Evolutionary conservation across 352 stramenopile species (phyloP).

Genomic region (Thalassiosira exigua): DNA sequence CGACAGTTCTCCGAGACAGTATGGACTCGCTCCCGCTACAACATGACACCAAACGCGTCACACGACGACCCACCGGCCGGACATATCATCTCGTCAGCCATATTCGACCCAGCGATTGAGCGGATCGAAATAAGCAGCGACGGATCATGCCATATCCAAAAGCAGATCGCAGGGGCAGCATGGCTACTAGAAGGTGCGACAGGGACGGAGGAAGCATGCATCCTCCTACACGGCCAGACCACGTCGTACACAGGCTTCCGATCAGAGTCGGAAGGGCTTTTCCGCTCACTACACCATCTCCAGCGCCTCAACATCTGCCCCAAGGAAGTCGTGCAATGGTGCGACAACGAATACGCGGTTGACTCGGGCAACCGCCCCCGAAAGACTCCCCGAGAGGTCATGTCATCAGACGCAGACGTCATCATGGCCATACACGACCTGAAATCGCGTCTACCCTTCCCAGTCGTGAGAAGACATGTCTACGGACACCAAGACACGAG

Average conservation of each 20-base stretch:
- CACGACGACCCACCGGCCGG: neutral
- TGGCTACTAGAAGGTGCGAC: conserved; percentile 1
- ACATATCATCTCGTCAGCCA: neutral
- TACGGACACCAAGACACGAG: conserved; percentile 20
- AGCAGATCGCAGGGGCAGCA: conserved; percentile 15
- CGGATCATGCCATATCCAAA: neutral
- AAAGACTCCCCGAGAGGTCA: neutral
- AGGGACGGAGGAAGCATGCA: neutral
- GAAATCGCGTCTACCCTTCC: neutral
- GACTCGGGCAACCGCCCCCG: neutral
- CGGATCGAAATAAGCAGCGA: neutral
- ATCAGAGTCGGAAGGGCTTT: conserved; percentile 17
- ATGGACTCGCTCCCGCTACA: neutral
- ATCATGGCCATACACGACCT: conserved; percentile 27
- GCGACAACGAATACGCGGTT: conserved; percentile 11
- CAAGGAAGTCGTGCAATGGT: conserved; percentile 18
- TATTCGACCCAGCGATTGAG: neutral
- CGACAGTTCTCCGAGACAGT: neutral
- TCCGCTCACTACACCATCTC: conserved; percentile 1
- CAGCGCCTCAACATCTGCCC: neutral
- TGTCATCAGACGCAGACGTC: conserved; percentile 17
- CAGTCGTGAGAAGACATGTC: neutral
- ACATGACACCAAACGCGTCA: neutral
- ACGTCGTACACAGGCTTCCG: neutral
- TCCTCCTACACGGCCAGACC: no score